Evolutionary conservation across 371 early-diverging fungal genomes (phyloP).

Genomic region (Mortierella sp.): DNA sequence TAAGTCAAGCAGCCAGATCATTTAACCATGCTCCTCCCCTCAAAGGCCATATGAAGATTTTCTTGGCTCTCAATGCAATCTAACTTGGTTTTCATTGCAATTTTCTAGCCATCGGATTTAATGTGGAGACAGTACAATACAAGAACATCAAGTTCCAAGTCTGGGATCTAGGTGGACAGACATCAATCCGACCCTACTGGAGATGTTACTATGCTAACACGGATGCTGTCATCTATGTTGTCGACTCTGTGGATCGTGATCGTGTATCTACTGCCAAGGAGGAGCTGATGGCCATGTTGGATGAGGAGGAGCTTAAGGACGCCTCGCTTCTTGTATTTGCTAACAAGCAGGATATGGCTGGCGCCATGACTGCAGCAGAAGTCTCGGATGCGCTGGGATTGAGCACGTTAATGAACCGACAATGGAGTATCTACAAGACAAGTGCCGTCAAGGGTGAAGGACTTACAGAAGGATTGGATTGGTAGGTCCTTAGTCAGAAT

Average conservation of each 20-base stretch:
- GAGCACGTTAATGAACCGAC: constrained; percentile 87
- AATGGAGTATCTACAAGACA: constrained; percentile 92
- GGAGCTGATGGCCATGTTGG: constrained; percentile 90
- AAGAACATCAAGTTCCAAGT: constrained; percentile 98
- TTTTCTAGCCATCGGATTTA: constrained; percentile 80
- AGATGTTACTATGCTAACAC: constrained; percentile 96
- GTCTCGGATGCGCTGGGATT: constrained; percentile 93
- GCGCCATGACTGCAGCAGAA: constrained; percentile 95
- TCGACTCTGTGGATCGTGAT: constrained; percentile 94
- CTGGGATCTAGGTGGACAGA: constrained; percentile 95
- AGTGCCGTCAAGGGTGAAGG: constrained; percentile 90
- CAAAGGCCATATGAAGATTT: not conserved
- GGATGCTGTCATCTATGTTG: constrained; percentile 97
- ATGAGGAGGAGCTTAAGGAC: constrained; percentile 94
- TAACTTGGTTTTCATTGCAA: not conserved
- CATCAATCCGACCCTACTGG: constrained; percentile 84
- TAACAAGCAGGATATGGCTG: constrained; percentile 97
- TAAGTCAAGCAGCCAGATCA: constrained; percentile 41
- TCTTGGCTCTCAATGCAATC: not conserved
- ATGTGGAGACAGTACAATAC: constrained; percentile 95
- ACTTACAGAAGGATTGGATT: constrained; percentile 84
- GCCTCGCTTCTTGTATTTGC: constrained; percentile 94
- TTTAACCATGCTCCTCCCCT: too few species aligned
- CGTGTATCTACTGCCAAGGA: constrained; percentile 89
- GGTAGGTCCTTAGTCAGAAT: constrained; percentile 60